Conservation (phyloP, 345 rosid species). For the Excoecaria agallocha region DNA sequence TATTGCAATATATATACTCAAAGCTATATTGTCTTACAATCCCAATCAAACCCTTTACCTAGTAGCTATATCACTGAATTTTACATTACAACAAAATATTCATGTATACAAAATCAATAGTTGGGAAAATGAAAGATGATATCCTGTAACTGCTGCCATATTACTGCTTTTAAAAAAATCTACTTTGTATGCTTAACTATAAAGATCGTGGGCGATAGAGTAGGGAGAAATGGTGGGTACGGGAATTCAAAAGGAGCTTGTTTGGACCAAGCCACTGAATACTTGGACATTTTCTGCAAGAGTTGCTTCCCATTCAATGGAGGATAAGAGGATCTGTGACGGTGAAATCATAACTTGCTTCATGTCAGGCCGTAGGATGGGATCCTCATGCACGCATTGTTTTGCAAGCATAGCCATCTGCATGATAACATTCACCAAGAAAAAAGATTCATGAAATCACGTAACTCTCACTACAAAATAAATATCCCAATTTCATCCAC, state of each 20-base stretch:
- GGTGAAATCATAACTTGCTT: slow-evolving; percentile 84
- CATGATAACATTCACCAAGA: too few species aligned
- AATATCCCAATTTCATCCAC: too few species aligned
- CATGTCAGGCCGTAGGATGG: slow-evolving; percentile 90
- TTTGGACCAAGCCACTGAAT: slow-evolving; percentile 90
- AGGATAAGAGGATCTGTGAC: slow-evolving; percentile 84
- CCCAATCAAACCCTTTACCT: slow-evolving; percentile 2
- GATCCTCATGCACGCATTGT: slow-evolving; percentile 93
- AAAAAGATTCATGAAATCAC: too few species aligned
- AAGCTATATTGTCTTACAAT: slow-evolving; percentile 8
- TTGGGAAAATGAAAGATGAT: too few species aligned
- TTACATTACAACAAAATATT: slow-evolving; percentile 21
- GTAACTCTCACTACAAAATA: too few species aligned
- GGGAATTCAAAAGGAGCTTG: neutral
- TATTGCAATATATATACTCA: too few species aligned
- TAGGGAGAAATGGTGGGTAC: neutral
- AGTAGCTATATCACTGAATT: slow-evolving; percentile 4
- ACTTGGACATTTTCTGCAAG: slow-evolving; percentile 96
- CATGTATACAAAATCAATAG: neutral
- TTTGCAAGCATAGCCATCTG: slow-evolving; percentile 88
- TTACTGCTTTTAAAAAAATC: too few species aligned
- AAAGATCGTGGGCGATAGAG: too few species aligned
- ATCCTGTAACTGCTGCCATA: too few species aligned
- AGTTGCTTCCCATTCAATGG: slow-evolving; percentile 98
- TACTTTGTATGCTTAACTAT: too few species aligned